Evolutionary conservation across 805 yeast genomes (phyloP), one percentile per base, ranked within the genome.

Genomic region (Spathaspora gorwiae): DNA sequence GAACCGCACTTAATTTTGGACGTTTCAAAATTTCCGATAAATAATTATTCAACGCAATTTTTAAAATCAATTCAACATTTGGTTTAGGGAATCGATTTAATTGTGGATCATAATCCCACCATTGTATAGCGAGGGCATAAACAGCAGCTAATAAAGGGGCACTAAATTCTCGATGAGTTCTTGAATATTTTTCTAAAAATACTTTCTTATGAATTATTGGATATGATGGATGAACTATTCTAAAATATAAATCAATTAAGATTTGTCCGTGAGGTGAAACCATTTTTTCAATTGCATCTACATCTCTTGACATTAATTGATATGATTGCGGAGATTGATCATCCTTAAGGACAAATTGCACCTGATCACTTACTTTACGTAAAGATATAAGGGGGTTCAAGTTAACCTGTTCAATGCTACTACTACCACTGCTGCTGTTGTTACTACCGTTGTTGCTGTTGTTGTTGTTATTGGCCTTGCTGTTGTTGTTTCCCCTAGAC

Each of bases 251-350:
- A 52, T 87, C 89, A 33, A 88, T 80, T 44, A 88, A 69, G 9
- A 83, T 79, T 50, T 83, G 86, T 1, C 98, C 98, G 63, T 89
- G 90, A 0, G 99, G 98, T n/a, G 92, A 84, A 14, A 92, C 87
- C 41, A 87, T 75, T 50, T 80, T 74, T 61, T 92, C 98, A 7
- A 92, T 87, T 26, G 83, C 77, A 59, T 92, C 97, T 8, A 87
- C 85, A 49, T 84, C 90, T 48, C 79, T 76, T 40, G 87, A 86
- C 66, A 90, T 82, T 36, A 77, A 73, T 49, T 79, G 77, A 53
- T 83, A 83, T 11, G 84, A 72, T 42, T 80, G 83, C 40, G 83
- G 84, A 15, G 87, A 78, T 58, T 81, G 84, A 59, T 92, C 97
- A 60, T 87, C 94, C 50, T 87, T 77, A 29, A 92, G 65, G 13